A percentile compares a stretch with the other conserved stretches of the same genome.
Conservation (phyloP, 2,329 filamentous ascomycete genomes). For the Ramularia collo-cygni region DNA sequence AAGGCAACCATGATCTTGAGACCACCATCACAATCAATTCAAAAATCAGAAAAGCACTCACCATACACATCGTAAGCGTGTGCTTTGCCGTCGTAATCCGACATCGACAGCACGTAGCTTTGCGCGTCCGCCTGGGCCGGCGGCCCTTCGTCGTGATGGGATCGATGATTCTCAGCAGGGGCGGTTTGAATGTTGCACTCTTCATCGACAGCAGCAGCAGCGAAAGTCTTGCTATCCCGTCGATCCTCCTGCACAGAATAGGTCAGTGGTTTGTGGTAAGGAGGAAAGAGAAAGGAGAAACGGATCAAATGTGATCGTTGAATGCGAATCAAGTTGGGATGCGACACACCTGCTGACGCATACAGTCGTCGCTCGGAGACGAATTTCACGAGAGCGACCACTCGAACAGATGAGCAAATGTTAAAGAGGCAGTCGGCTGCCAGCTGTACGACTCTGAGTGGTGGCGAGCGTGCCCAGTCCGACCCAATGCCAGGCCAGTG, state of each 20-base stretch:
- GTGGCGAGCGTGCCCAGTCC: constrained; percentile 15
- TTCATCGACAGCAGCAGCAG: constrained; percentile 30
- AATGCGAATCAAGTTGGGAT: constrained; percentile 4
- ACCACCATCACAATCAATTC: constrained; percentile 5
- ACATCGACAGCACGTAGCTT: constrained; percentile 60
- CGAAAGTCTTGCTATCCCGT: constrained; percentile 25
- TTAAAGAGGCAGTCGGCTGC: constrained; percentile 25
- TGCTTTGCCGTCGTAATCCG: constrained; percentile 66
- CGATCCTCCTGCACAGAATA: constrained; percentile 15
- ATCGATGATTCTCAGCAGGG: constrained; percentile 26
- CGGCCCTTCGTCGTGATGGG: constrained; percentile 44
- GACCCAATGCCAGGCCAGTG: constrained; percentile 12
- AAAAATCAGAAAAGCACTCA: constrained; percentile 45
- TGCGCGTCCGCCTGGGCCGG: constrained; percentile 42
- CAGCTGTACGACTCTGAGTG: constrained; percentile 30
- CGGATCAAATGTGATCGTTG: constrained; percentile 9
- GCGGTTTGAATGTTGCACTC: constrained; percentile 29
- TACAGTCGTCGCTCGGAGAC: constrained; percentile 24
- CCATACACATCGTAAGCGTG: constrained; percentile 73
- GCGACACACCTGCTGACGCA: constrained; percentile 31
- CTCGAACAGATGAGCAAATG: constrained; percentile 18
- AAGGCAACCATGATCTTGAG: constrained; percentile 9
- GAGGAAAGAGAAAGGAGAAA: constrained; percentile 8
- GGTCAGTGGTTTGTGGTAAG: constrained; percentile 13
- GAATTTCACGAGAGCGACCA: constrained; percentile 23